Base-by-base conservation (phyloP, 116 monocot species). In the Zostera marina region DNA sequence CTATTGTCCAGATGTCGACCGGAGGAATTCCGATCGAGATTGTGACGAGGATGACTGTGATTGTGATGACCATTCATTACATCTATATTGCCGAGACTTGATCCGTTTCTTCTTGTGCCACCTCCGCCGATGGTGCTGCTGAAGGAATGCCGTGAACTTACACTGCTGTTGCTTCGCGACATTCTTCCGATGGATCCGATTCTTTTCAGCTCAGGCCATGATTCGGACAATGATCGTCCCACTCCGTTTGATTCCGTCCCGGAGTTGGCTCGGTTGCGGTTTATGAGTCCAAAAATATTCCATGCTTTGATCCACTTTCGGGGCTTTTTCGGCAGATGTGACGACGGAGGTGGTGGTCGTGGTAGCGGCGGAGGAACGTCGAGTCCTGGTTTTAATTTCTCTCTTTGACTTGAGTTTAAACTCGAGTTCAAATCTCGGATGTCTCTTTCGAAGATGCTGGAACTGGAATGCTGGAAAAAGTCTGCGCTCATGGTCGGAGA, bases 211-310 rank as follows among this genome's bases (percentile, higher is more conserved):
- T 64, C 68, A 2, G 77, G 79, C 85, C 81, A 82, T 0, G 78
- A 52, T 55, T 73, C 76, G 0, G 81, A 80, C 8, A 81, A 63
- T 9, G 85, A 79, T 47, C 76, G 65, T 11, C 73, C 73, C 7
- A 73, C 75, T 17, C 41, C 71, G 52, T 74, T 77, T 26, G 51
- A 44, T 17, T 51, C 59, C 42, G 56, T 21, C 8, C 70, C 52
- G 12, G 25, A 23, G 19, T 64, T 64, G 39, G 64, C 62, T 7
- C 74, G 47, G 42, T 5, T 32, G 32, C 68, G 62, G 60, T 87
- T 74, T 41, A 93, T 81, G 48, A 93, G 72, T 8, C 84, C 92
- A 79, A 71, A 84, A 0, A 93, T 72, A 65, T 64, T 87, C 91
- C 82, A 86, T 1, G 63, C 74, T 55, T 82, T 85, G 69, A 82